Evolutionary conservation across 129 eudicot species (phyloP), one percentile per base, ranked within the genome.

Genomic region (Oenanthe sinensis): DNA sequence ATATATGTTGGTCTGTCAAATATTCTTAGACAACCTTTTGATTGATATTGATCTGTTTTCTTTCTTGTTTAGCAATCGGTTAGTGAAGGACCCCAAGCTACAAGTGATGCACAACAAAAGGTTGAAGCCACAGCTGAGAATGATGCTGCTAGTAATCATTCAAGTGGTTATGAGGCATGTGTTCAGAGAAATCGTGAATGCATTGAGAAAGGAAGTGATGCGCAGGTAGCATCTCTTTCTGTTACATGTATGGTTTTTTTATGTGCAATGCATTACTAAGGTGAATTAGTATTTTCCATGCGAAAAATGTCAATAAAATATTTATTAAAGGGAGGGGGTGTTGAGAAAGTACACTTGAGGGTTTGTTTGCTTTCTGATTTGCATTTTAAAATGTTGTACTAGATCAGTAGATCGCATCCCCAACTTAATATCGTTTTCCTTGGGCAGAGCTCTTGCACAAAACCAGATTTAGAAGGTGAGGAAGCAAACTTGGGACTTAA

Each of bases 101-200:
- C 88, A 82, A 89, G 88, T 77, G 88, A 81, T 77, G 86, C 83
- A 11, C 93, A 85, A 71, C 87, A 87, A 71, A 91, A 93, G 69
- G 88, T 84, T n/a, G 97, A 91, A 85, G 97, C 94, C 73, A 91
- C 97, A 1, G 98, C 97, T 68, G 98, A 91, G 82, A 93, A 89
- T 76, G 92, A 90, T 84, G 94, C 94, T 39, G 74, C 85, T 36
- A 91, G 98, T 86, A 92, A 90, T 67, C 93, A 87, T 69, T 95
- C 98, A 5, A 91, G 97, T 78, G 96, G 93, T 79, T 94, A 82
- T 79, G 86, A 83, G 79, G 90, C 91, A 37, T 90, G 93, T 63
- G 49, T 87, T 81, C 77, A 74, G 60, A 74, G 88, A 77, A 92
- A 90, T 79, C 76, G 90, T 79, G 93, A 88, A 78, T 90, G 96